Evolutionary conservation across 1,284 basidiomycete species (phyloP).

Genomic region (Bjerkandera adusta): DNA sequence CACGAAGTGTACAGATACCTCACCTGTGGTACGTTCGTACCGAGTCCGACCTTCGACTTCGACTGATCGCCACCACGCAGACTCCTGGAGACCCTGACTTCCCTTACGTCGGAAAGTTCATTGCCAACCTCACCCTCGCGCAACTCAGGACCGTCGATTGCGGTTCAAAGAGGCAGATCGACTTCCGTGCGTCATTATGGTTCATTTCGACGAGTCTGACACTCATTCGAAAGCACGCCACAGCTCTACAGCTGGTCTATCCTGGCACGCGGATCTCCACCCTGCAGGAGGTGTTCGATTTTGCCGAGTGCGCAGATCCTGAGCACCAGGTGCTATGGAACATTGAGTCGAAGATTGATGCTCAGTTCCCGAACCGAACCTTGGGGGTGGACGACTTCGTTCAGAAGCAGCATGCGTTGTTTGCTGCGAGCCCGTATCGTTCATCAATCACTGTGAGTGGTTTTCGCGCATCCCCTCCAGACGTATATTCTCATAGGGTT

Average conservation of each 20-base stretch:
- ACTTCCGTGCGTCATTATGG: conserved; percentile 46
- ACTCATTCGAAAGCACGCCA: not conserved
- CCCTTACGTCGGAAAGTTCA: conserved; percentile 72
- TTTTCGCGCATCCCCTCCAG: not conserved
- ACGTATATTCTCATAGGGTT: not conserved
- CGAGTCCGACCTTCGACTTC: not conserved
- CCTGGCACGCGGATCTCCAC: conserved; percentile 72
- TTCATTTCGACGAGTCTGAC: too few species aligned
- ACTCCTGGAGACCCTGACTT: conserved; percentile 53
- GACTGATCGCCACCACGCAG: conserved; percentile 28
- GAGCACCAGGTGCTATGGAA: conserved; percentile 63
- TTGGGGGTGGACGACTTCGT: conserved; percentile 67
- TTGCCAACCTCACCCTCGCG: conserved; percentile 75
- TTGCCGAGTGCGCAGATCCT: conserved; percentile 69
- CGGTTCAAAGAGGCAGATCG: conserved; percentile 61
- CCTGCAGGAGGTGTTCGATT: conserved; percentile 70
- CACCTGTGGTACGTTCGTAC: conserved; percentile 46
- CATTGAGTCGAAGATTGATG: conserved; percentile 78
- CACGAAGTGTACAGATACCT: conserved; percentile 67
- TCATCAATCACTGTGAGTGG: conserved; percentile 56
- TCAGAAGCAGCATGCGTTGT: conserved; percentile 53
- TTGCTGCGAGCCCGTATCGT: conserved; percentile 53
- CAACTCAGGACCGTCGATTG: conserved; percentile 79
- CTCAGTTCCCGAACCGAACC: conserved; percentile 54
- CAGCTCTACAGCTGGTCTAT: conserved; percentile 63